Base-by-base conservation (phyloP, 345 rosid species). In the Arabis alpina region DNA sequence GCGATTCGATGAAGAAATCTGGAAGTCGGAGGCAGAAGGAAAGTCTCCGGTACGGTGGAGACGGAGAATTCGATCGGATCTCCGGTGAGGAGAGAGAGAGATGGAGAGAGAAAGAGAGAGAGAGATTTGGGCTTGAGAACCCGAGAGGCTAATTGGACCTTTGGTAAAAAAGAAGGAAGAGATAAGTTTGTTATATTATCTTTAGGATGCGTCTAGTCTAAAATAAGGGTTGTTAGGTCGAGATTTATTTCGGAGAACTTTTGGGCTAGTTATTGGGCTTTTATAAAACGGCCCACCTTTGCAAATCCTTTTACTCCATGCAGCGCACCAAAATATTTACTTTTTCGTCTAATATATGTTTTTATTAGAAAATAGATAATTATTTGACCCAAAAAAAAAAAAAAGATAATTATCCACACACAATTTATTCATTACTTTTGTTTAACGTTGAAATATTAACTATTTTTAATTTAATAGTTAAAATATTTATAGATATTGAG, bases 81-180 rank as follows among this genome's bases (percentile, higher is more conserved):
- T 47, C 28, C 53, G 76, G 7, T 61, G 15, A 55, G 8, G 54
- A 16, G 24, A 24, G 60, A 39, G 51, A 37, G 57, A 60, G 14
- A 25, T 34, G 23, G 14, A 25, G 62, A 34, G 64, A 24, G 63
- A 34, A 44, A 23, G 36, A 0, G 28, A 2, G 32, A 12, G 30
- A 36, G 62, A 55, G 73, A 52, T 44, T 81, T 82, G 91, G 89
- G 91, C 86, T 86, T 83, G 30, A 73, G 66, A 65, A 80, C 81
- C 81, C 83, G 81, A 75, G 70, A 76, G 5, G 69, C 64, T 72
- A 77, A 83, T 74, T 83, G 92, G 86, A 85, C 85, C 82, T 59
- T 50, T 34, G 52, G 53, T 12, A 27, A 70, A 19, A 48, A 56
- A 37, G 10, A 12, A 24, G n/a, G 39, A 69, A 58, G 58, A 27